phyloP scores from a whole-genome alignment of 2,329 filamentous ascomycete genomes.

The Alternaria sp. region DNA sequence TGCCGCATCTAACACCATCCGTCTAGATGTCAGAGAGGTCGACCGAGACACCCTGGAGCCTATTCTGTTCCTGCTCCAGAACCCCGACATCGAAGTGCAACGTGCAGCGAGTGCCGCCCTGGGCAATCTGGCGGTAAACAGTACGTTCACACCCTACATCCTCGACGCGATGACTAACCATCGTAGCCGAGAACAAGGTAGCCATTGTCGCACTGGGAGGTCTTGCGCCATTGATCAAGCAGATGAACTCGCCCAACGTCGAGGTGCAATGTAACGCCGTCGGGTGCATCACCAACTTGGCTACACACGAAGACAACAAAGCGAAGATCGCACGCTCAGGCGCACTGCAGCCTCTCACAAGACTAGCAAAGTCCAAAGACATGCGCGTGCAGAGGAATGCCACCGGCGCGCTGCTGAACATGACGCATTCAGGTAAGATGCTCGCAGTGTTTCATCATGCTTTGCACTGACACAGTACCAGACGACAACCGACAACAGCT shows the following conservation, averaged over 20 bases:
- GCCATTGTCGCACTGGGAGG: slow-evolving; percentile 92
- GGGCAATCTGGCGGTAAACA: slow-evolving; percentile 95
- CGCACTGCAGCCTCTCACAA: slow-evolving; percentile 86
- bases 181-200: slow-evolving; percentile 94
- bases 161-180: slow-evolving; percentile 50
- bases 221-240: slow-evolving; percentile 87
- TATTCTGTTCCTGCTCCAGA: slow-evolving; percentile 93
- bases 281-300: slow-evolving; percentile 97
- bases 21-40: slow-evolving; percentile 90
- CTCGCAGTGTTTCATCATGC: background rate
- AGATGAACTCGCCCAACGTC: slow-evolving; percentile 98
- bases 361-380: slow-evolving; percentile 94
- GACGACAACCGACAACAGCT: slow-evolving; percentile 98
- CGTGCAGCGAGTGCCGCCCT: slow-evolving; percentile 93
- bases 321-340: slow-evolving; percentile 97
- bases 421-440: slow-evolving; percentile 92
- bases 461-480: slow-evolving; percentile 49
- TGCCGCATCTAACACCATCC: slow-evolving; percentile 21
- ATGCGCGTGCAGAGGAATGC: slow-evolving; percentile 99
- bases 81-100: slow-evolving; percentile 95
- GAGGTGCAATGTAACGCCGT: slow-evolving; percentile 99
- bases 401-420: slow-evolving; percentile 93
- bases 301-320: slow-evolving; percentile 99
- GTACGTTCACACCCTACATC: slow-evolving; percentile 57
- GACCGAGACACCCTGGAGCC: slow-evolving; percentile 94